phyloP scores from a whole-genome alignment of 73 alveolate genomes.

The Symbiodinium pilosum region DNA sequence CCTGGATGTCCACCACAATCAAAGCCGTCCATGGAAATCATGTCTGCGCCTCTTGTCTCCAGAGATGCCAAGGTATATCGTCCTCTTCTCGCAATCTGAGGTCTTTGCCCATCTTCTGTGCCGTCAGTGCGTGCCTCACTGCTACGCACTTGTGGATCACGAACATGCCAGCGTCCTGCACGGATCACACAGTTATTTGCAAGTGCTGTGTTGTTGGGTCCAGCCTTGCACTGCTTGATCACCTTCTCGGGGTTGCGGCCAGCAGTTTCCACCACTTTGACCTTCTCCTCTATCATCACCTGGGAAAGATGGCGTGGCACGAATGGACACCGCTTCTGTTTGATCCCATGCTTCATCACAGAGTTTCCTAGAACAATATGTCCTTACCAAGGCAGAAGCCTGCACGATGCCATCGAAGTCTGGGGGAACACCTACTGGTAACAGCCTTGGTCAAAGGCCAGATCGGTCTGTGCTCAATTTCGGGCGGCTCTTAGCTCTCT shows the following conservation, averaged over 20 bases:
- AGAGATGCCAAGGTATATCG: too few relatives aligned
- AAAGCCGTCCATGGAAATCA: conserved; percentile 92
- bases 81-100: neutral
- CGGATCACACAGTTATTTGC: too few relatives aligned
- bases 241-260: conserved; percentile 95
- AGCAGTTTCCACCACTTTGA: conserved; percentile 91
- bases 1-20: conserved; percentile 94
- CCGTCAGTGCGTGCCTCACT: conserved; percentile 83
- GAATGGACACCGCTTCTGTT: neutral
- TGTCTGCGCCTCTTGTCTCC: conserved; percentile 90
- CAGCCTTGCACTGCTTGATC: conserved; percentile 85
- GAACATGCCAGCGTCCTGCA: conserved; percentile 84
- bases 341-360: too few relatives aligned
- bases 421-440: conserved; percentile 93
- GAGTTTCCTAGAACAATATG: too few relatives aligned
- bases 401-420: conserved; percentile 87
- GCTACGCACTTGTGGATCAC: conserved; percentile 95
- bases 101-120: conserved; percentile 58
- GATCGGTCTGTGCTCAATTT: neutral
- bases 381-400: neutral
- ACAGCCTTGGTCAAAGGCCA: neutral
- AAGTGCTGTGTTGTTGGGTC: too few relatives aligned
- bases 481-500: neutral
- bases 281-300: conserved; percentile 84
- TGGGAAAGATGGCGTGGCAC: too few relatives aligned